phyloP scores from a whole-genome alignment of 1,139 yeast species.

The Hemisphaericaspora xylanilytica region DNA sequence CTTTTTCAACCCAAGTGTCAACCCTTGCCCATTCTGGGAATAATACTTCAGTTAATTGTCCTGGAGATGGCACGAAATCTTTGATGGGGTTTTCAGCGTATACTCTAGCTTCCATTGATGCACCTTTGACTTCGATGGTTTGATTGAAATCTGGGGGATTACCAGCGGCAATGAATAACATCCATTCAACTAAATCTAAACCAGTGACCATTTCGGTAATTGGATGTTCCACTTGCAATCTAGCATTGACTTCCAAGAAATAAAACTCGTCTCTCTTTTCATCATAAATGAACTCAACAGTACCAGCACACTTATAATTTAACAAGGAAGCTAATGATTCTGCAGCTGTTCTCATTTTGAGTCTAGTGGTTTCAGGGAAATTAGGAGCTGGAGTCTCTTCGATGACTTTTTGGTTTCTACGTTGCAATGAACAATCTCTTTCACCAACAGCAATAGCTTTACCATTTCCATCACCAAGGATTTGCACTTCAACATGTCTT shows the following conservation, averaged over 20 bases:
- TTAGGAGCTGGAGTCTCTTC: slow-evolving; percentile 99
- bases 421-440: slow-evolving; percentile 95
- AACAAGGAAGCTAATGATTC: slow-evolving; percentile 75
- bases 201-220: slow-evolving; percentile 95
- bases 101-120: slow-evolving; percentile 93
- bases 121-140: slow-evolving; percentile 66
- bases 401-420: slow-evolving; percentile 93
- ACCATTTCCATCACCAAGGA: slow-evolving; percentile 94
- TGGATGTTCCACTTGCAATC: slow-evolving; percentile 97
- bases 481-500: slow-evolving; percentile 94
- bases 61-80: slow-evolving; percentile 94
- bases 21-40: slow-evolving; percentile 91
- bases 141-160: slow-evolving; percentile 73
- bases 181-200: slow-evolving; percentile 93
- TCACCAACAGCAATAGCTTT: slow-evolving; percentile 92
- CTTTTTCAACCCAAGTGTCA: slow-evolving; percentile 91
- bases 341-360: slow-evolving; percentile 76
- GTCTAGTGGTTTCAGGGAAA: slow-evolving; percentile 75
- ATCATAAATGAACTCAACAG: slow-evolving; percentile 94
- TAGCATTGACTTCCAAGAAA: slow-evolving; percentile 93
- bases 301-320: slow-evolving; percentile 95
- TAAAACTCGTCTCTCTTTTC: slow-evolving; percentile 82
- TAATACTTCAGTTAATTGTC: slow-evolving; percentile 79
- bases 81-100: slow-evolving; percentile 97
- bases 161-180: slow-evolving; percentile 89